Evolutionary conservation across 495 filamentous ascomycete genomes (phyloP).

Genomic region (Hypoxylon rickii): DNA sequence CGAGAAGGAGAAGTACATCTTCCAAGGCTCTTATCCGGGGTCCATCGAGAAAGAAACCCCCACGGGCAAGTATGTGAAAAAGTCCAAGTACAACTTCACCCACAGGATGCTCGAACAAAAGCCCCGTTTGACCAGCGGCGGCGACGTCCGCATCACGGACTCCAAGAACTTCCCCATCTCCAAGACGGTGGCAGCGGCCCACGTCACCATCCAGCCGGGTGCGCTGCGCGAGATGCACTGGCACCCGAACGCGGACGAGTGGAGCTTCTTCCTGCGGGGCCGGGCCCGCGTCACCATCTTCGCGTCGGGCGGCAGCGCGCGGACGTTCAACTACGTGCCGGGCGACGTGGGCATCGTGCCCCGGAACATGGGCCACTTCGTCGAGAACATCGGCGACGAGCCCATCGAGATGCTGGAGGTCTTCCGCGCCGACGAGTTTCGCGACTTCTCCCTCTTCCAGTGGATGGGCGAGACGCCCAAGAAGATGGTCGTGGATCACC

Average conservation of each 20-base stretch:
- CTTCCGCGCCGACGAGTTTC: slow-evolving; percentile 61
- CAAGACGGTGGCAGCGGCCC: slow-evolving; percentile 66
- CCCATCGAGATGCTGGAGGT: slow-evolving; percentile 65
- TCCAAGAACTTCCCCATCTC: slow-evolving; percentile 69
- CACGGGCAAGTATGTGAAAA: slow-evolving; percentile 55
- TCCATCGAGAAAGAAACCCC: slow-evolving; percentile 51
- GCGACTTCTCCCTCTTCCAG: slow-evolving; percentile 69
- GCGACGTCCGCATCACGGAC: slow-evolving; percentile 65
- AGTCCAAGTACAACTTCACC: slow-evolving; percentile 63
- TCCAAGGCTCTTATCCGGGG: slow-evolving; percentile 61
- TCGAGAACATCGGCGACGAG: slow-evolving; percentile 65
- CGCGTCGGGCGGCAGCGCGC: slow-evolving; percentile 51
- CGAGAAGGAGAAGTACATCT: slow-evolving; percentile 68
- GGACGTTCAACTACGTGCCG: slow-evolving; percentile 51
- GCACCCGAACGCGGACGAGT: slow-evolving; percentile 63
- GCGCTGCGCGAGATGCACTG: slow-evolving; percentile 65
- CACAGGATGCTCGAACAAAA: slow-evolving; percentile 65
- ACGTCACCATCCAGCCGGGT: slow-evolving; percentile 60
- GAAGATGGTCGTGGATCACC: slow-evolving; percentile 62
- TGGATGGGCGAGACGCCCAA: slow-evolving; percentile 71
- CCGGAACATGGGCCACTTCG: slow-evolving; percentile 64
- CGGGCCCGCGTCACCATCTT: slow-evolving; percentile 59
- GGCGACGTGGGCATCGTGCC: slow-evolving; percentile 67
- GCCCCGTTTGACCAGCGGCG: slow-evolving; percentile 58
- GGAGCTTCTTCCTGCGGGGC: slow-evolving; percentile 58